phyloP scores from a whole-genome alignment of 345 rosid genomes.

The Gossypium thurberi region DNA sequence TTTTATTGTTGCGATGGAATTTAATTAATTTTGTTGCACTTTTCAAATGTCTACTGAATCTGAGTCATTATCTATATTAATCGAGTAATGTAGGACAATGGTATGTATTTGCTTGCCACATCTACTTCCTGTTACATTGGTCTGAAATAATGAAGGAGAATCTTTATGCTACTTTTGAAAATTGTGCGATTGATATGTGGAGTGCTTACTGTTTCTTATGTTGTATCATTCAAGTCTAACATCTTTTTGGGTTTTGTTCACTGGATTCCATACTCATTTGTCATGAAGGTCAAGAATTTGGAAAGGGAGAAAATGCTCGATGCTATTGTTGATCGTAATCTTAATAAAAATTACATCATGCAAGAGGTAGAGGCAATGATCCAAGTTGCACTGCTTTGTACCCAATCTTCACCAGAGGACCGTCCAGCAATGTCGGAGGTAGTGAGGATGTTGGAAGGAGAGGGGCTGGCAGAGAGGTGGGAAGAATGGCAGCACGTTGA shows the following conservation, averaged over 20 bases:
- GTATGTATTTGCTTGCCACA: neutral
- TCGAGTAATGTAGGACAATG: neutral
- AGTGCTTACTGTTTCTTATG: neutral
- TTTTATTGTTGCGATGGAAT: too few relatives aligned
- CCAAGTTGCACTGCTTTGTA: slow-evolving; percentile 80
- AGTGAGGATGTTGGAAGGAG: slow-evolving; percentile 95
- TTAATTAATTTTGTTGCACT: too few relatives aligned
- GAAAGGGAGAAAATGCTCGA: slow-evolving; percentile 80
- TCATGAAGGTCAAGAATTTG: slow-evolving; percentile 79
- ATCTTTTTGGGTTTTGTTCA: neutral
- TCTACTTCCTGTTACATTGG: neutral
- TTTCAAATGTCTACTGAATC: neutral
- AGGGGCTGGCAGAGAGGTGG: slow-evolving; percentile 95
- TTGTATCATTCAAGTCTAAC: neutral
- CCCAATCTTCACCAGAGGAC: slow-evolving; percentile 82
- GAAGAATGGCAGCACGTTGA: slow-evolving; percentile 94
- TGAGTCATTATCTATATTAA: neutral
- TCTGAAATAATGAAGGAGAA: neutral
- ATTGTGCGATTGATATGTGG: neutral
- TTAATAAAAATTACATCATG: slow-evolving; percentile 40
- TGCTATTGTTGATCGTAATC: slow-evolving; percentile 78
- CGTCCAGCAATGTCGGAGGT: slow-evolving; percentile 92
- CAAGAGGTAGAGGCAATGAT: slow-evolving; percentile 91
- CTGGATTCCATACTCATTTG: neutral
- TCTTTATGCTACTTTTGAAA: neutral